A percentile compares a stretch with the other conserved stretches of the same genome.
These are phyloP conservation scores for Coemansia sp. DNA, from an alignment of 192 early-diverging fungal species.

Conservation along the genomic window DNA sequence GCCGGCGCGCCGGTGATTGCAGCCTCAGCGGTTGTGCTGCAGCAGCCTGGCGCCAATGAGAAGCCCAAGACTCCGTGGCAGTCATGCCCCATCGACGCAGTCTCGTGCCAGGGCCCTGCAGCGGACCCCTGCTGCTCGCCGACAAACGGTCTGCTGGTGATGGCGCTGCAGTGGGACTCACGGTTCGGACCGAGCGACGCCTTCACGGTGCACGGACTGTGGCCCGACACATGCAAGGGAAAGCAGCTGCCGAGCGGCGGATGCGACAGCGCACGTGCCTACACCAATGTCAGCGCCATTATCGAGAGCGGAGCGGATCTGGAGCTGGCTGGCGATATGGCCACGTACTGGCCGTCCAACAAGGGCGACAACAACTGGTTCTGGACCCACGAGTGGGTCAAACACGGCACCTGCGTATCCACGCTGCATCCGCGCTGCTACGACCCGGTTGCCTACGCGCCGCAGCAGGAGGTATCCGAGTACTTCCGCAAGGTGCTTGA, in stretches of 20 bases:
- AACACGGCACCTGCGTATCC: constrained; percentile 78
- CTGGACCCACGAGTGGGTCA: constrained; percentile 80
- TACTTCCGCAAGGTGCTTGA: constrained; percentile 61
- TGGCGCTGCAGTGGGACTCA: constrained; percentile 60
- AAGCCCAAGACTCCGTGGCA: background rate
- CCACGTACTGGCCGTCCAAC: constrained; percentile 67
- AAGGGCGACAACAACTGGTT: constrained; percentile 77
- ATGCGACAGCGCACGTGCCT: constrained; percentile 66
- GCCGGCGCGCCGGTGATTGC: background rate
- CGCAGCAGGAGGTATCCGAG: constrained; percentile 59
- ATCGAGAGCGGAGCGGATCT: constrained; percentile 40
- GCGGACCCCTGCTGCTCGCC: constrained; percentile 55
- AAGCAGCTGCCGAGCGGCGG: constrained; percentile 49
- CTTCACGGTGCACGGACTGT: constrained; percentile 78
- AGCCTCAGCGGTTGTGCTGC: background rate
- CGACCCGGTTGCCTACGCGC: constrained; percentile 24
- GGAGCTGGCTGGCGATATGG: constrained; percentile 54
- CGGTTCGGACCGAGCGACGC: constrained; percentile 59
- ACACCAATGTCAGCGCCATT: constrained; percentile 60
- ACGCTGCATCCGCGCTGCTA: constrained; percentile 67
- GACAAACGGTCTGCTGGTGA: constrained; percentile 44
- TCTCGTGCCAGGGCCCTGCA: constrained; percentile 36
- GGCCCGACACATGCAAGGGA: constrained; percentile 71
- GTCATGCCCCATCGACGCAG: constrained; percentile 46
- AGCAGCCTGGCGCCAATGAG: constrained; percentile 6